Conservation (phyloP, 2,329 filamentous ascomycete genomes). For the Ilyonectria robusta region DNA sequence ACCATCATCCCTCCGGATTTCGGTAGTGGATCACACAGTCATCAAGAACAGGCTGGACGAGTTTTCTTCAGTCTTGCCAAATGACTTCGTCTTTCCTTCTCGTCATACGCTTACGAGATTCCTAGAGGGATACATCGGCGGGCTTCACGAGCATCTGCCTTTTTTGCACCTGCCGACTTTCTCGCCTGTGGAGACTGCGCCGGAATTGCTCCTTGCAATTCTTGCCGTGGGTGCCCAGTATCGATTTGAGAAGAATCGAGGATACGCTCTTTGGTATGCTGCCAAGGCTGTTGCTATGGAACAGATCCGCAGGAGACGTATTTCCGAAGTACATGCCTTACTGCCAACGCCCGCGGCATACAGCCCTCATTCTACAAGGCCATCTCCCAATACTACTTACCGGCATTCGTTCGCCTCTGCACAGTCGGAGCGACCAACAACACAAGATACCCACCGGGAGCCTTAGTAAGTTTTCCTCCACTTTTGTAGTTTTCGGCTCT, state of each 20-base stretch:
- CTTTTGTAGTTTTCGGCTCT: background rate
- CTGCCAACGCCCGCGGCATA: slow-evolving; percentile 71
- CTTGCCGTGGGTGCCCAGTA: slow-evolving; percentile 78
- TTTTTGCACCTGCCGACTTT: slow-evolving; percentile 79
- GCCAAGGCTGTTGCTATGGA: slow-evolving; percentile 71
- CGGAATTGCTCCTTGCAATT: slow-evolving; percentile 77
- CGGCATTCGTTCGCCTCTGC: slow-evolving; percentile 72
- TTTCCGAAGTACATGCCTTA: slow-evolving; percentile 69
- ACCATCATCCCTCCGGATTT: slow-evolving; percentile 63
- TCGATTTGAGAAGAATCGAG: slow-evolving; percentile 71
- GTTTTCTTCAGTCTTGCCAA: slow-evolving; percentile 72
- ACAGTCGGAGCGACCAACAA: slow-evolving; percentile 69
- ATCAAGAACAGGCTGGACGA: slow-evolving; percentile 73
- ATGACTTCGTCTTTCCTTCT: slow-evolving; percentile 77
- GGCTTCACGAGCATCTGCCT: slow-evolving; percentile 72
- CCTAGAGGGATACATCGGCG: slow-evolving; percentile 78
- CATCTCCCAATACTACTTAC: slow-evolving; percentile 70
- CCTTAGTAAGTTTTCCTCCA: slow-evolving; percentile 64
- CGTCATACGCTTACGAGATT: slow-evolving; percentile 78
- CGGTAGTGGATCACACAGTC: slow-evolving; percentile 66
- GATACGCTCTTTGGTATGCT: slow-evolving; percentile 73
- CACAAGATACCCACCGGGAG: slow-evolving; percentile 71
- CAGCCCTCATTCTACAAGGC: slow-evolving; percentile 71
- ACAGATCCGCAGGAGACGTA: slow-evolving; percentile 71
- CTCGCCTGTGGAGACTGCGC: slow-evolving; percentile 73